Evolutionary conservation across 306 rosid species (phyloP).

Genomic region (Malus fusca): DNA sequence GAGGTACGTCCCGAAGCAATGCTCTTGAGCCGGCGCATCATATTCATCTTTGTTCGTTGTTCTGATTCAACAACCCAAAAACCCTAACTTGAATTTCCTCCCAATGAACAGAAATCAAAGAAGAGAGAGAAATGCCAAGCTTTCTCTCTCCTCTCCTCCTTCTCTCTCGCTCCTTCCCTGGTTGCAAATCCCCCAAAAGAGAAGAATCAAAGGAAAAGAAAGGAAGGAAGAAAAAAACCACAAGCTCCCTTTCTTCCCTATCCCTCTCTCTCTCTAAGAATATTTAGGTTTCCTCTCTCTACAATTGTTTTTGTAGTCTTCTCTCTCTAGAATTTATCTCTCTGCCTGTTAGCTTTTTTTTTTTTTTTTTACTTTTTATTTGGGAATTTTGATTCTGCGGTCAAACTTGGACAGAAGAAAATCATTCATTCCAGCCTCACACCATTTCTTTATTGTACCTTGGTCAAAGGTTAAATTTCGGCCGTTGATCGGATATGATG

Average conservation of each 20-base stretch:
- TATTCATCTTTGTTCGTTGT: conserved; percentile 46
- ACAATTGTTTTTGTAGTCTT: neutral
- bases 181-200: neutral
- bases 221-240: conserved; percentile 13
- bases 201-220: conserved; percentile 16
- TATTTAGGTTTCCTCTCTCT: neutral
- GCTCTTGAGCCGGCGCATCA: conserved; percentile 98
- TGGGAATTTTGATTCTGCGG: conserved; percentile 3
- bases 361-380: neutral
- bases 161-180: conserved; percentile 3
- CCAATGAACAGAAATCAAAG: neutral
- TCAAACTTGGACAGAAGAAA: conserved; percentile 29
- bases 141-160: conserved; percentile 35
- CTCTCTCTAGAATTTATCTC: conserved; percentile 1
- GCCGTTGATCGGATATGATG: conserved; percentile 17
- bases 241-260: neutral
- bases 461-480: conserved; percentile 24
- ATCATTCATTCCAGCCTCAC: conserved; percentile 34
- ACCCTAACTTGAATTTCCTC: conserved; percentile 43
- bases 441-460: conserved; percentile 10
- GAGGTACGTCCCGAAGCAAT: conserved; percentile 94
- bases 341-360: conserved; percentile 24
- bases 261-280: neutral
- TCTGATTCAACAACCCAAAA: conserved; percentile 18
- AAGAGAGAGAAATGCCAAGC: conserved; percentile 46